A percentile compares a stretch with the other conserved stretches of the same genome.
Evolutionary conservation across 1,284 basidiomycete genomes (phyloP).

Genomic region (Mycosarcoma mackinlayi): DNA sequence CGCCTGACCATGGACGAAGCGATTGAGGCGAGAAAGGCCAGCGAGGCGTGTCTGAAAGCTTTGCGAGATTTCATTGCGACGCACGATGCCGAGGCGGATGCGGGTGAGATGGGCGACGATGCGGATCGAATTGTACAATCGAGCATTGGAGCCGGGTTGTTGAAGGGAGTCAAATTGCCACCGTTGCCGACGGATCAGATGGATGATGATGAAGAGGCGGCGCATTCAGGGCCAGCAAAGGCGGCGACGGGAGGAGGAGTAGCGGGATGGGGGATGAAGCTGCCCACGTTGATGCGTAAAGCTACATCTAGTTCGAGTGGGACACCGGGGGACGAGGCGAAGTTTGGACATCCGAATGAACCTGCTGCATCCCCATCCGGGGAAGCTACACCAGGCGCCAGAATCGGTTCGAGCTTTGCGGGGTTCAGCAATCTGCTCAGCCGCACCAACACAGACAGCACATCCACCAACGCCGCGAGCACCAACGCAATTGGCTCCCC

Average conservation of each 20-base stretch:
- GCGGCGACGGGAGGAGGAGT: constrained; percentile 1
- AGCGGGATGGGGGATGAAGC: constrained; percentile 43
- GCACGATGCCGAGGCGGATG: constrained; percentile 44
- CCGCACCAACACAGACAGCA: constrained; percentile 8
- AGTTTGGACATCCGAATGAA: background rate
- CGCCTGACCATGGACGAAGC: constrained; percentile 57
- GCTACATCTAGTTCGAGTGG: constrained; percentile 36
- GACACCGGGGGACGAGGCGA: constrained; percentile 34
- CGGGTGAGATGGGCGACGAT: constrained; percentile 35
- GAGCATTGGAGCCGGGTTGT: constrained; percentile 42
- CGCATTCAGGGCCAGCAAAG: constrained; percentile 22
- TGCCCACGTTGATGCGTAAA: constrained; percentile 51
- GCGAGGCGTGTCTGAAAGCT: constrained; percentile 59
- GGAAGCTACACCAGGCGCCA: constrained; percentile 1
- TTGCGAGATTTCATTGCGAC: constrained; percentile 56
- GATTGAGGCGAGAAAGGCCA: constrained; percentile 61
- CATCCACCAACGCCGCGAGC: constrained; percentile 6
- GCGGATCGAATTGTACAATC: constrained; percentile 38
- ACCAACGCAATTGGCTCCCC: constrained; percentile 3
- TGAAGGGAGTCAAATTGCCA: constrained; percentile 59
- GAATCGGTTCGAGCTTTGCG: constrained; percentile 36
- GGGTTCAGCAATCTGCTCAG: constrained; percentile 37
- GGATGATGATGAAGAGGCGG: constrained; percentile 49
- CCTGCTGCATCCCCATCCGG: background rate
- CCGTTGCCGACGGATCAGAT: constrained; percentile 59